Evolutionary conservation across 495 filamentous ascomycete species (phyloP).

Genomic region (Glarea lozoyensis): DNA sequence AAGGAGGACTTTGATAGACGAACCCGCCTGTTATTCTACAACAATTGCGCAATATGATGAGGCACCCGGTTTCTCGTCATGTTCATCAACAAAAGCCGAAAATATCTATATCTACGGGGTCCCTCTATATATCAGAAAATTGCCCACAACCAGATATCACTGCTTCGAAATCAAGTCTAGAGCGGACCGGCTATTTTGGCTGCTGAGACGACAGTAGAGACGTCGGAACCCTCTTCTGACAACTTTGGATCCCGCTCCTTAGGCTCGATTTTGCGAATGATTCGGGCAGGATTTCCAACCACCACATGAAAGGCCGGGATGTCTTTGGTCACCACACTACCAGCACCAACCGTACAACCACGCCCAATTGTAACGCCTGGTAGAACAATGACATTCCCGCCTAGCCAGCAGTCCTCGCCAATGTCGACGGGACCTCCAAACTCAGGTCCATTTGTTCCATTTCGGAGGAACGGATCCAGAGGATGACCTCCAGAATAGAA

Average conservation of each 20-base stretch:
- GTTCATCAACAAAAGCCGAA: too few relatives aligned
- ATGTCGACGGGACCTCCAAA: slow-evolving; percentile 64
- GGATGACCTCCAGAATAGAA: slow-evolving; percentile 71
- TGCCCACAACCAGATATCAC: too few relatives aligned
- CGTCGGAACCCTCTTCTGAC: not conserved
- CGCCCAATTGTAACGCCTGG: slow-evolving; percentile 75
- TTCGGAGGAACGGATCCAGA: slow-evolving; percentile 60
- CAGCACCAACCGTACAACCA: slow-evolving; percentile 70
- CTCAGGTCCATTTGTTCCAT: slow-evolving; percentile 70
- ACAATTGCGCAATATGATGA: not conserved
- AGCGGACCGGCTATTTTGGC: too few relatives aligned
- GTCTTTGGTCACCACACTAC: slow-evolving; percentile 82
- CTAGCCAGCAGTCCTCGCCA: slow-evolving; percentile 86
- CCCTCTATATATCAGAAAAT: too few relatives aligned
- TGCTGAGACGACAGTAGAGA: too few relatives aligned
- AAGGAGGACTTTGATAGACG: slow-evolving; percentile 69
- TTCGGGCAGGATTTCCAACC: slow-evolving; percentile 57
- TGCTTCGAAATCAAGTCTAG: too few relatives aligned
- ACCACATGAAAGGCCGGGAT: slow-evolving; percentile 55
- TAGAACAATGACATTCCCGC: slow-evolving; percentile 64
- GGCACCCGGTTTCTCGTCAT: not conserved
- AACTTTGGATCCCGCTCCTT: slow-evolving; percentile 13
- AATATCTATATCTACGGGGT: too few relatives aligned
- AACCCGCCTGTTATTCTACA: not conserved
- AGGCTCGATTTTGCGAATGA: slow-evolving; percentile 45